phyloP scores from a whole-genome alignment of 179 eudicot genomes.

The Heliamphora pulchella region DNA sequence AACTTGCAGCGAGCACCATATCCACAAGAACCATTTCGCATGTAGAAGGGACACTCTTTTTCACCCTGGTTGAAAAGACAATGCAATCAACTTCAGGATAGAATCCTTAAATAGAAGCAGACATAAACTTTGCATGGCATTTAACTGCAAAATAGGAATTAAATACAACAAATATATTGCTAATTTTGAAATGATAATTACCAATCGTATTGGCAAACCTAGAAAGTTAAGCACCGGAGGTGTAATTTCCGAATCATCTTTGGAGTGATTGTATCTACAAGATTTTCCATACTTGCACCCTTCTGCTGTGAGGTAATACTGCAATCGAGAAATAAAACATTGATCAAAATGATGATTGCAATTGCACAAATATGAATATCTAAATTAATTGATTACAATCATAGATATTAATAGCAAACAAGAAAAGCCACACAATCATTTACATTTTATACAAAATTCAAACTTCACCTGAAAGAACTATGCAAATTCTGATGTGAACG shows the following conservation, averaged over 20 bases:
- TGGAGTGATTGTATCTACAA: constrained; percentile 51
- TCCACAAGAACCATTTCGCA: constrained; percentile 18
- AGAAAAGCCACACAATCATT: neutral
- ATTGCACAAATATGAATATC: neutral
- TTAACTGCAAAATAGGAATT: neutral
- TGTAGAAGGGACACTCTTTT: constrained; percentile 39
- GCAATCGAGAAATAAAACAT: constrained; percentile 13
- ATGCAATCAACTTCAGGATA: neutral
- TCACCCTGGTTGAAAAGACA: constrained; percentile 40
- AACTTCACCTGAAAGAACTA: no score
- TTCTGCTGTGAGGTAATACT: constrained; percentile 48
- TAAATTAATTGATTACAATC: neutral
- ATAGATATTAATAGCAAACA: neutral
- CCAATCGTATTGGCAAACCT: constrained; percentile 51
- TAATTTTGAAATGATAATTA: neutral
- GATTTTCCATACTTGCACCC: constrained; percentile 59
- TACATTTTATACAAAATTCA: no score
- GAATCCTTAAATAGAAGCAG: neutral
- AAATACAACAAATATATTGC: neutral
- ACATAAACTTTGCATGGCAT: neutral
- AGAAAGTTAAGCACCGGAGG: constrained; percentile 37
- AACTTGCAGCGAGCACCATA: constrained; percentile 35
- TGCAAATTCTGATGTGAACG: no score
- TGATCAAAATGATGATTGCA: neutral
- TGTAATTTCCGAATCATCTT: constrained; percentile 15